Percentiles rank a stretch among this genome's conserved stretches.
phyloP scores from a whole-genome alignment of 139 green algal genomes.

The Chlamydomonas sp. region DNA sequence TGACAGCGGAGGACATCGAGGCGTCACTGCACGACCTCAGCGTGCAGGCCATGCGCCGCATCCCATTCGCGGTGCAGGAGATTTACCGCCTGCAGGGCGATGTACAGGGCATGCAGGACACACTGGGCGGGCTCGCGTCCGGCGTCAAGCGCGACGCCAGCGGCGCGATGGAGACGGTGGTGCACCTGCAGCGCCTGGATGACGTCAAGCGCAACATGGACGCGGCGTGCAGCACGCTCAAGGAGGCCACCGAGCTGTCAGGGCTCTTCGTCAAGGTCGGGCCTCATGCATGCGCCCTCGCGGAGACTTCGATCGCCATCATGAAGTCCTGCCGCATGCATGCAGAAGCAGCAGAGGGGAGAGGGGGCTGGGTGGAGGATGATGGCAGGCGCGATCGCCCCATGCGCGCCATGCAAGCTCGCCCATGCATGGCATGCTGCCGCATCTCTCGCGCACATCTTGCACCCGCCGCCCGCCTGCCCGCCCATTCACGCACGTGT shows the following conservation, averaged over 20 bases:
- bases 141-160: slow-evolving; percentile 23
- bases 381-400: background rate
- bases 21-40: slow-evolving; percentile 53
- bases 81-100: slow-evolving; percentile 48
- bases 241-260: slow-evolving; percentile 80
- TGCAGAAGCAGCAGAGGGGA: background rate
- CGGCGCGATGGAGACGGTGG: slow-evolving; percentile 15
- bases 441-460: no score
- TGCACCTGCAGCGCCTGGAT: slow-evolving; percentile 44
- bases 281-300: background rate
- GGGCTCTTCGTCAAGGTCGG: slow-evolving; percentile 64
- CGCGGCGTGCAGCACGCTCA: slow-evolving; percentile 68
- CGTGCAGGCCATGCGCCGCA: slow-evolving; percentile 53
- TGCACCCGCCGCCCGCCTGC: no score
- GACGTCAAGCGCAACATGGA: slow-evolving; percentile 75
- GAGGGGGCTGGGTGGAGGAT: no score
- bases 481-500: no score
- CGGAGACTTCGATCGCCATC: background rate
- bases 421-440: no score
- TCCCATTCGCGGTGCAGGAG: slow-evolving; percentile 80
- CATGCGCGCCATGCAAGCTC: no score
- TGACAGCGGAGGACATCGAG: slow-evolving; percentile 73
- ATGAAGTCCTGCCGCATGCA: background rate
- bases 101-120: slow-evolving; percentile 33
- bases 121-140: slow-evolving; percentile 20